Base-by-base conservation (phyloP, 495 filamentous ascomycete genomes). In the Choiromyces venosus region DNA sequence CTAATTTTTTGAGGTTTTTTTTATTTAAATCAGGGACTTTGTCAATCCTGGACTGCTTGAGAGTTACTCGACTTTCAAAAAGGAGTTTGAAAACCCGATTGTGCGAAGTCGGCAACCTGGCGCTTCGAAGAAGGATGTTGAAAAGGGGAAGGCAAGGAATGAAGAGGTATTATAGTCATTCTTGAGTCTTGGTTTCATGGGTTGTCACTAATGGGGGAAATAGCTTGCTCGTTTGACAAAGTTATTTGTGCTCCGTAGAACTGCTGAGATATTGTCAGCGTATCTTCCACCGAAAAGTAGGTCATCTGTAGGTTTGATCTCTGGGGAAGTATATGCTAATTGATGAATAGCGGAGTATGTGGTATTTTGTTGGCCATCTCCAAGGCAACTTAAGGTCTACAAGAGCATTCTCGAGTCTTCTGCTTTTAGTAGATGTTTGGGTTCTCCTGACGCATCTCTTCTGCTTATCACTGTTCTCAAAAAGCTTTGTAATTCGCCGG, bases 401-500 rank as follows among this genome's bases (percentile, higher is more conserved):
- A 88, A 87, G 66, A 84, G 85, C 56, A 89, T 93, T 37, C 85
- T 93, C 44, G 85, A 85, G 7, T 92, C 90, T n/a, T 90, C 90
- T 0, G 83, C 88, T 1, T 92, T 93, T 79, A 87, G 87, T 69
- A 85, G 82, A 44, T 87, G 88, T 6, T 84, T 93, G 38, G 90
- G 91, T 6, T 91, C 85, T 74, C 82, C 89, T 0, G 89, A 92
- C 72, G 86, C 87, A n/a, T 88, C 90, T 16, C 84, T 94, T 1
- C 88, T 92, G 70, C 86, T 94, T 8, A 92, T 93, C 76, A 93
- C 89, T 9, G 85, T 93, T 44, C 84, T 94, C 18, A 94, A 93
- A 82, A 93, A 94, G 81, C 85, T 93, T 19, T 93, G 91, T 84
- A 94, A 94, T 80, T 91, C 90, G 66, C 91, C 91, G 0, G 89